Percentiles rank a stretch among this genome's conserved stretches.
These are phyloP conservation scores for Collybiopsis luxurians DNA, from an alignment of 768 basidiomycete genomes.

Conservation along the genomic window DNA sequence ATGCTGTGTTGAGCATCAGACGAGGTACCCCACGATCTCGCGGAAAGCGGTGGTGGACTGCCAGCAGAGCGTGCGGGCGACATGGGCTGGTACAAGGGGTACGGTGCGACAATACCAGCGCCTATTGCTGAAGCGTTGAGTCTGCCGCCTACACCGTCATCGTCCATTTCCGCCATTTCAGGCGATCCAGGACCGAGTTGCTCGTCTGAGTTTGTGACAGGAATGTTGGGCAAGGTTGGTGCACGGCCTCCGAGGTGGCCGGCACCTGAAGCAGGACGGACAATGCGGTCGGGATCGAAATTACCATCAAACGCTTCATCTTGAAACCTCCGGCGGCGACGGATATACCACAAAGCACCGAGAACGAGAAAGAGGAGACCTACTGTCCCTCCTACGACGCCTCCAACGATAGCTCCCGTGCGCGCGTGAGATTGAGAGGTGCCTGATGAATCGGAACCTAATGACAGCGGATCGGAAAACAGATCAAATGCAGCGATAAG, in stretches of 20 bases:
- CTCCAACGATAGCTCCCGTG: constrained; percentile 6
- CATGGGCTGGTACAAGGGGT: background rate
- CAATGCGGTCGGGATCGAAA: constrained; percentile 5
- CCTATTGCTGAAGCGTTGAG: background rate
- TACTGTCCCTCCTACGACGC: constrained; percentile 4
- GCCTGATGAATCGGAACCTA: constrained; percentile 1
- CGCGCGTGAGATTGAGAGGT: background rate
- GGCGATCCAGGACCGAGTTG: background rate
- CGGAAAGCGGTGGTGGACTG: background rate
- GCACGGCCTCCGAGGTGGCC: background rate
- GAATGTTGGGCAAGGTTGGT: constrained; percentile 3
- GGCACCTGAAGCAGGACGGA: background rate
- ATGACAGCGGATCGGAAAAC: background rate
- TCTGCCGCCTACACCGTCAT: constrained; percentile 6
- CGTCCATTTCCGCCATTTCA: constrained; percentile 2
- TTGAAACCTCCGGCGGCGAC: background rate
- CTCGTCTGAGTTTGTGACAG: background rate
- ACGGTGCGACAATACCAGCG: constrained; percentile 1
- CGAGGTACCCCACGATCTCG: background rate
- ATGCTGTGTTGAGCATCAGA: constrained; percentile 3
- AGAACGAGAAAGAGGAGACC: background rate
- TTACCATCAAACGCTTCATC: constrained; percentile 6
- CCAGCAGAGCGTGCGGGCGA: background rate
- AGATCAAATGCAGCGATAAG: background rate
- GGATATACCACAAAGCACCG: background rate